Evolutionary conservation across 805 yeast genomes (phyloP).

Genomic region (Nakazawaea populi): DNA sequence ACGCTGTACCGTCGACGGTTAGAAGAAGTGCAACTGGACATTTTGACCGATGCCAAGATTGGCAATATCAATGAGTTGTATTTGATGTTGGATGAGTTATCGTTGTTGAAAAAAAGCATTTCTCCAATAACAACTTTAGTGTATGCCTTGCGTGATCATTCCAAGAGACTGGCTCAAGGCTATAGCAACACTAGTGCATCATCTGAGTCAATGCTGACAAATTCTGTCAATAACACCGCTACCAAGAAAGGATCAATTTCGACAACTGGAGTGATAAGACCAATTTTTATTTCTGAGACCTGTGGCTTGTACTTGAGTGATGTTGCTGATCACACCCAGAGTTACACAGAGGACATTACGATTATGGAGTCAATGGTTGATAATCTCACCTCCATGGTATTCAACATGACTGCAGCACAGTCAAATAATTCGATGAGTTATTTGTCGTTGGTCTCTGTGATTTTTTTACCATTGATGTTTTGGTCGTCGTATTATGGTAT

Average conservation of each 20-base stretch:
- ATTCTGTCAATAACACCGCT: not conserved
- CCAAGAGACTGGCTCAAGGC: conserved; percentile 13
- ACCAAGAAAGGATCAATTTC: not conserved
- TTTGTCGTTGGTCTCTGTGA: conserved; percentile 50
- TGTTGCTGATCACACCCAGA: conserved; percentile 48
- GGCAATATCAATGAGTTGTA: conserved; percentile 48
- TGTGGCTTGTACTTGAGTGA: conserved; percentile 47
- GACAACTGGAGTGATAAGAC: not conserved
- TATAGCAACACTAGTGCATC: not conserved
- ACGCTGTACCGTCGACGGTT: conserved; percentile 44
- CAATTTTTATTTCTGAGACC: conserved; percentile 30
- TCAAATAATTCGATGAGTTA: conserved; percentile 50
- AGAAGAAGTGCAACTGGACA: conserved; percentile 45
- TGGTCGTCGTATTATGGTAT: conserved; percentile 60
- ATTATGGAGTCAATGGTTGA: conserved; percentile 47
- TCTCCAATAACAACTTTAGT: conserved; percentile 42
- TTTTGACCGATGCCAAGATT: conserved; percentile 42
- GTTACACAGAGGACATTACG: conserved; percentile 48
- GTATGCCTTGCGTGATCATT: conserved; percentile 37
- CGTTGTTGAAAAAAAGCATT: conserved; percentile 39
- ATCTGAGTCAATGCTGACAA: not conserved
- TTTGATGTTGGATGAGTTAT: conserved; percentile 46
- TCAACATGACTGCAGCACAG: conserved; percentile 51
- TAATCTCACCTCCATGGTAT: conserved; percentile 44
- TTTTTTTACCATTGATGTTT: conserved; percentile 53